Conservation (phyloP, 2,329 filamentous ascomycete genomes). For the Thelonectria rubi region DNA sequence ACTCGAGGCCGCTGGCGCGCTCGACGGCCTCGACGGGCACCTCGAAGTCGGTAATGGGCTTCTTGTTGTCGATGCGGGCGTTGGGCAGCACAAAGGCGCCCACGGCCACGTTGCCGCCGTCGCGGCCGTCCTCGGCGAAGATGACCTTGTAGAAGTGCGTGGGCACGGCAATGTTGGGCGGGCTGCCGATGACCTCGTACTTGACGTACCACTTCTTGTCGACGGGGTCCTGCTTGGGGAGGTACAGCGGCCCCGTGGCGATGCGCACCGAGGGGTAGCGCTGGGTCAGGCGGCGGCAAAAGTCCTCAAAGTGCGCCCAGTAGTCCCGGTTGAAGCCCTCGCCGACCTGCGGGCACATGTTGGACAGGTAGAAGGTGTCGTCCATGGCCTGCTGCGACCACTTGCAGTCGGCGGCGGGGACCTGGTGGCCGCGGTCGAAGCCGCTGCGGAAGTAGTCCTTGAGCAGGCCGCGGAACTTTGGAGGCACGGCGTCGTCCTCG, state of each 20-base stretch:
- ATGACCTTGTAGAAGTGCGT: slow-evolving; percentile 99
- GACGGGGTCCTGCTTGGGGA: slow-evolving; percentile 80
- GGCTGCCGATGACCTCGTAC: slow-evolving; percentile 95
- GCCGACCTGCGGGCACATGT: slow-evolving; percentile 99
- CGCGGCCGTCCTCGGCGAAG: slow-evolving; percentile 84
- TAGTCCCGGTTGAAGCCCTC: slow-evolving; percentile 99
- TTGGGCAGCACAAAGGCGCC: slow-evolving; percentile 97
- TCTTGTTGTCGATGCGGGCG: slow-evolving; percentile 84
- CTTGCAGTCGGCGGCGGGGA: slow-evolving; percentile 94
- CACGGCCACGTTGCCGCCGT: slow-evolving; percentile 79
- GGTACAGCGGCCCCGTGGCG: slow-evolving; percentile 92
- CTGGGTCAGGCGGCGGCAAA: slow-evolving; percentile 83
- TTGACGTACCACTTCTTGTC: slow-evolving; percentile 96
- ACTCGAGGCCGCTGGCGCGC: slow-evolving; percentile 90
- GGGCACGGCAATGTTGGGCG: slow-evolving; percentile 93
- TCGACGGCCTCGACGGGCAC: slow-evolving; percentile 94
- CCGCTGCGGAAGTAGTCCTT: slow-evolving; percentile 95
- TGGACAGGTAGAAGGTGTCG: slow-evolving; percentile 89
- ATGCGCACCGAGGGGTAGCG: slow-evolving; percentile 88
- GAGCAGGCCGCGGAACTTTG: slow-evolving; percentile 87
- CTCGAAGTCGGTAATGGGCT: slow-evolving; percentile 90
- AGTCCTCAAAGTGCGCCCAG: slow-evolving; percentile 99
- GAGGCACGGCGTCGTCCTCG: slow-evolving; percentile 82
- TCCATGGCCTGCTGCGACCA: slow-evolving; percentile 96
- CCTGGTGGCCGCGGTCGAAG: slow-evolving; percentile 96